phyloP scores from a whole-genome alignment of 169 alveolate genomes.

The Ichthyophthirius multifiliis region DNA sequence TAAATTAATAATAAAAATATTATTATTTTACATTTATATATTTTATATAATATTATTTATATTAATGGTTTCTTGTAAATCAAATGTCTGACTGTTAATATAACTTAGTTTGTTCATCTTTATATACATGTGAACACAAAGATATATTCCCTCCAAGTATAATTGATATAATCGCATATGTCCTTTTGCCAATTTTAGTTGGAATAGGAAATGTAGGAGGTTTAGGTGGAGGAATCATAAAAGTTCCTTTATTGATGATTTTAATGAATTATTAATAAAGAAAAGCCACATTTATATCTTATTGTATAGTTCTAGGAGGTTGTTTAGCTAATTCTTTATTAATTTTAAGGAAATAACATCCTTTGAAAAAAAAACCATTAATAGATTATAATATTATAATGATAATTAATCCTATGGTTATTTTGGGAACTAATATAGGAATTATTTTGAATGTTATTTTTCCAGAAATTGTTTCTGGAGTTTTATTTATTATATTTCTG shows the following conservation, averaged over 20 bases:
- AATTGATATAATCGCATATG: not conserved
- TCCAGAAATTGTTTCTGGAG: constrained; percentile 21
- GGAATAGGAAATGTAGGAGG: constrained; percentile 45
- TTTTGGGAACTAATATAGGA: constrained; percentile 36
- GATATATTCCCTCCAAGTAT: not conserved
- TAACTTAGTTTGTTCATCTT: not conserved
- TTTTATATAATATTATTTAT: too few species aligned
- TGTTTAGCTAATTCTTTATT: constrained; percentile 15
- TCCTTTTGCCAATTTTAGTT: constrained; percentile 8
- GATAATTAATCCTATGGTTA: constrained; percentile 15
- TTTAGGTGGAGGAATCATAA: constrained; percentile 39
- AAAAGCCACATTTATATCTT: constrained; percentile 25
- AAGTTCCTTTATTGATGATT: constrained; percentile 31
- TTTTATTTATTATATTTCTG: constrained; percentile 1
- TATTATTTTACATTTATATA: too few species aligned
- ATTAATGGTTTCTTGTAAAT: too few species aligned
- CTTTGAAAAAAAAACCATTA: constrained; percentile 3
- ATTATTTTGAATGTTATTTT: constrained; percentile 9
- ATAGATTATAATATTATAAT: constrained; percentile 22
- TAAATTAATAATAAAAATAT: too few species aligned
- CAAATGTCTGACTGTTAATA: not conserved
- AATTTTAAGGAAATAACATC: constrained; percentile 19
- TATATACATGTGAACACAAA: not conserved
- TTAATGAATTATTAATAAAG: constrained; percentile 24
- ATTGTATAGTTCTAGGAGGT: constrained; percentile 16